These are phyloP conservation scores for Fusarium secorum DNA, from an alignment of 2,329 filamentous ascomycete genomes.

Conservation along the genomic window DNA sequence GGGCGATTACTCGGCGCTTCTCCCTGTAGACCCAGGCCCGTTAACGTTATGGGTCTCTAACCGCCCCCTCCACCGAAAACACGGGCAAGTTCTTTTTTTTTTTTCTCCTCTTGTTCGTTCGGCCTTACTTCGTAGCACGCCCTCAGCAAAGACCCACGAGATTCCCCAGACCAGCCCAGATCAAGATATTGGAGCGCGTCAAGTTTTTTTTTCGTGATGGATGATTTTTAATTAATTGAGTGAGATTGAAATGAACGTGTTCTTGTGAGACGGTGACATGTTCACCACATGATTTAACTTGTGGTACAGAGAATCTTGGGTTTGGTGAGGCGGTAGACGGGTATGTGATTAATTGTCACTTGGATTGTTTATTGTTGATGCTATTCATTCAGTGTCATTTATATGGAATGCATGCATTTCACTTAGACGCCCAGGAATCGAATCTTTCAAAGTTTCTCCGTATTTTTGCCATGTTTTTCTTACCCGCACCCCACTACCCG, in stretches of 20 bases:
- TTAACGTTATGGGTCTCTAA: conserved; percentile 39
- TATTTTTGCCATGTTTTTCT: conserved; percentile 14
- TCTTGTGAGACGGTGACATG: background rate
- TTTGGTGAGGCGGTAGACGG: background rate
- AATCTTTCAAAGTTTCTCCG: background rate
- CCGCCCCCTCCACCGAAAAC: conserved; percentile 21
- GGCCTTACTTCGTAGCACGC: conserved; percentile 47
- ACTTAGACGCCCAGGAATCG: background rate
- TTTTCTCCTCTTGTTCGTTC: conserved; percentile 7
- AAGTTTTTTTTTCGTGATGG: conserved; percentile 12
- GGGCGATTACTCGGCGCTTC: conserved; percentile 51
- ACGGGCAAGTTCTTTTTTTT: background rate
- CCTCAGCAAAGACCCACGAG: conserved; percentile 31
- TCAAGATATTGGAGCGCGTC: conserved; percentile 36
- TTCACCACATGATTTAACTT: conserved; percentile 1
- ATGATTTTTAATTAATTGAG: background rate
- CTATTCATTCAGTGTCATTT: background rate
- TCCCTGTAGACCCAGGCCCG: conserved; percentile 25
- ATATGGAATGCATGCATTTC: background rate
- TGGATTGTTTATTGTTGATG: background rate
- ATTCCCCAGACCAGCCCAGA: conserved; percentile 44
- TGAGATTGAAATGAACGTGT: background rate
- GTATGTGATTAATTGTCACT: background rate
- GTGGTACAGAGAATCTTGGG: conserved; percentile 2
- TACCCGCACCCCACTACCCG: conserved; percentile 2